Evolutionary conservation across 768 basidiomycete genomes (phyloP).

Genomic region (Exsudoporus frostii): DNA sequence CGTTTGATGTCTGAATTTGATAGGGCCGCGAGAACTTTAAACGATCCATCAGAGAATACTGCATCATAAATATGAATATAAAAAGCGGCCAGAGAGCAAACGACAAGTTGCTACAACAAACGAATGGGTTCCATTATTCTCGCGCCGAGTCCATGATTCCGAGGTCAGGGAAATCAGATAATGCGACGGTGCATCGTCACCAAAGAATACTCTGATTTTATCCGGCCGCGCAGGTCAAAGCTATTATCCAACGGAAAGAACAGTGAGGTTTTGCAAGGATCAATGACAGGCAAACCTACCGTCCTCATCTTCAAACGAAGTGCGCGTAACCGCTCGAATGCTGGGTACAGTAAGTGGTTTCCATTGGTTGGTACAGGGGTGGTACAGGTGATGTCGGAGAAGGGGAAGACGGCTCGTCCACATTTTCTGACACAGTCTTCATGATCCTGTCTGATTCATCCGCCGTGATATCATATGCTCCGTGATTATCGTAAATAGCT

Average conservation of each 20-base stretch:
- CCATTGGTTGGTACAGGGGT: constrained; percentile 15
- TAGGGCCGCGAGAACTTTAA: no score
- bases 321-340: background rate
- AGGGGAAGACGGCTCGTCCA: background rate
- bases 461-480: constrained; percentile 2
- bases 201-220: constrained; percentile 52
- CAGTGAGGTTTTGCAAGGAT: background rate
- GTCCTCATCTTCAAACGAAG: constrained; percentile 18
- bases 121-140: background rate
- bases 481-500: constrained; percentile 12
- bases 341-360: background rate
- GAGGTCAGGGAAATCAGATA: constrained; percentile 40
- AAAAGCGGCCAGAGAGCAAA: background rate
- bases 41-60: background rate
- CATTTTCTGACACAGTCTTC: constrained; percentile 11
- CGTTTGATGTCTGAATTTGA: no score
- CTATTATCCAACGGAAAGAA: constrained; percentile 9
- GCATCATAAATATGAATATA: constrained; percentile 13
- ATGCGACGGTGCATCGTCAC: constrained; percentile 46
- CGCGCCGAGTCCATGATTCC: constrained; percentile 19
- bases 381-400: constrained; percentile 1
- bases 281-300: background rate
- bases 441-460: constrained; percentile 12
- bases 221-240: constrained; percentile 21
- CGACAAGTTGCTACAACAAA: background rate